Conservation (phyloP, 345 rosid species). For the Eucalyptus regnans region DNA sequence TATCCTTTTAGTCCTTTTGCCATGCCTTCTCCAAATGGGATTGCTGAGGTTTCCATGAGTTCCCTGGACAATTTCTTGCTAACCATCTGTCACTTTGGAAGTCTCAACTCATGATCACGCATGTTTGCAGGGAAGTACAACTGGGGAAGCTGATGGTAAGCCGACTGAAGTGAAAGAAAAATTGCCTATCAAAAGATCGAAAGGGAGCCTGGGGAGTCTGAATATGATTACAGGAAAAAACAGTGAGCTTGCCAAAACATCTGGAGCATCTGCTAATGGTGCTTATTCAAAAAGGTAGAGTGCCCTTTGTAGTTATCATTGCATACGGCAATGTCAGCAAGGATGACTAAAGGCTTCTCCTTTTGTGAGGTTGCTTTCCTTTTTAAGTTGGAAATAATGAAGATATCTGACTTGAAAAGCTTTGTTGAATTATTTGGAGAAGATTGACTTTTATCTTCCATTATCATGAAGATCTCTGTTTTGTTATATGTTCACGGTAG, state of each 20-base stretch:
- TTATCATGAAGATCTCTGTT: neutral
- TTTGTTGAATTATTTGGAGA: neutral
- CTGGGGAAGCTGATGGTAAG: slow-evolving; percentile 73
- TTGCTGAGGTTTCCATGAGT: slow-evolving; percentile 73
- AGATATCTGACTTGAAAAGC: neutral
- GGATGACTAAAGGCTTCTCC: neutral
- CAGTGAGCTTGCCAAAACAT: slow-evolving; percentile 56
- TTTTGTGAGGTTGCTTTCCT: neutral
- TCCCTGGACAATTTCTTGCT: neutral
- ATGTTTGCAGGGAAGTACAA: slow-evolving; percentile 56
- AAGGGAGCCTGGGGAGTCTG: slow-evolving; percentile 96
- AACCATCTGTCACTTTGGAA: neutral
- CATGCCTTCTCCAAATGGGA: slow-evolving; percentile 90
- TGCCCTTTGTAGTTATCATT: neutral
- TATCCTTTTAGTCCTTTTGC: slow-evolving; percentile 97
- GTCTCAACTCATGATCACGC: neutral
- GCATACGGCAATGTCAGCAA: neutral
- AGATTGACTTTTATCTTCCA: neutral
- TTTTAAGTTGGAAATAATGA: neutral
- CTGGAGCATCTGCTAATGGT: slow-evolving; percentile 76
- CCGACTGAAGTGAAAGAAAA: slow-evolving; percentile 86
- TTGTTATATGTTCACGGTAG: neutral
- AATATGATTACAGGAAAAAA: slow-evolving; percentile 84
- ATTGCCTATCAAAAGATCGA: slow-evolving; percentile 93
- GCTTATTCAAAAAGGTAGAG: slow-evolving; percentile 76